Percentiles rank a stretch among this genome's conserved stretches.
phyloP scores from a whole-genome alignment of 225 moss, liverwort and hornwort genomes.

The Neckera pumila region DNA sequence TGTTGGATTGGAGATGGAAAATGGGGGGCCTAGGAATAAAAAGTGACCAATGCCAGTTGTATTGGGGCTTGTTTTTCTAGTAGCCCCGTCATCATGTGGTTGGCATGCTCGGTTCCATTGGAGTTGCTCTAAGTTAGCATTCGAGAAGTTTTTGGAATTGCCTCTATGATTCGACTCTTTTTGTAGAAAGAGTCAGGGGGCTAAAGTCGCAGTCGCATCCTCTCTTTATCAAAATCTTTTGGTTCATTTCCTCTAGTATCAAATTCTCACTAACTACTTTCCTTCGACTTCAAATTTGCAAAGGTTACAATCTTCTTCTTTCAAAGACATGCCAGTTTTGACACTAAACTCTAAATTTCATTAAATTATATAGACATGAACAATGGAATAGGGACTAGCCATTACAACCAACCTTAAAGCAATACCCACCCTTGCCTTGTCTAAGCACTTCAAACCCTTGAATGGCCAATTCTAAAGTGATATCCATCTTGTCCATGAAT shows the following conservation, averaged over 20 bases:
- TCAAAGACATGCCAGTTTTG: rapidly evolving
- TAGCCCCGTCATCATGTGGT: no score
- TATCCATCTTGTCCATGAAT: neutral
- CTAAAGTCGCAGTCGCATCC: rapidly evolving
- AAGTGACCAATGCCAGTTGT: no score
- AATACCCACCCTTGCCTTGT: rapidly evolving
- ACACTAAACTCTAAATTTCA: neutral
- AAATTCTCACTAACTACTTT: rapidly evolving
- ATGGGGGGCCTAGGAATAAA: no score
- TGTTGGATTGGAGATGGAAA: no score
- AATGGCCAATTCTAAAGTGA: rapidly evolving
- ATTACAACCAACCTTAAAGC: rapidly evolving
- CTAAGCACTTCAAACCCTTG: neutral
- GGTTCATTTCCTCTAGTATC: neutral
- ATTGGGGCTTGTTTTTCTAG: no score
- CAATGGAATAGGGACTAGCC: rapidly evolving
- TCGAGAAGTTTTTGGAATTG: no score
- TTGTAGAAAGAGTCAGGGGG: rapidly evolving
- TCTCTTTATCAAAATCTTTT: neutral
- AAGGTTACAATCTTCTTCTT: neutral
- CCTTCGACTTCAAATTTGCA: neutral
- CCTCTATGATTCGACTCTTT: neutral
- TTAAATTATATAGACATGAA: rapidly evolving
- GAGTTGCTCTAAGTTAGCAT: no score
- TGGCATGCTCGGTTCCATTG: no score